Base-by-base conservation (phyloP, 148 eudicot species). In the Rhododendron williamsianum region DNA sequence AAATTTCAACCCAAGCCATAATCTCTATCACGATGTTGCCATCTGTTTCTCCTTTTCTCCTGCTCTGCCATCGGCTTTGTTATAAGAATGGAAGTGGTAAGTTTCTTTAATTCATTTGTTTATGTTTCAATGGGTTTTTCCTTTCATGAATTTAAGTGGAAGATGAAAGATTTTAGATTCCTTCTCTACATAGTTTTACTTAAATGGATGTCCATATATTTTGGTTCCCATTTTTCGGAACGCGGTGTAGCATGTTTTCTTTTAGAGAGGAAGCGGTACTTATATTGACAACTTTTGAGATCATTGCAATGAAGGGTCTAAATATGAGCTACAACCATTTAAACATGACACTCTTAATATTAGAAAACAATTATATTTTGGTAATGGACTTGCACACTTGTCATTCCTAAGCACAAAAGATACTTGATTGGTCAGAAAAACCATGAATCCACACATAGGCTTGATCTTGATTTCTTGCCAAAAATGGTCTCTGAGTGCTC, bases 101-200 rank as follows among this genome's bases (percentile, higher is more conserved):
- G 60, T 15, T 30, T 72, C 36, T 69, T 27, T 38, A 45, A 63
- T 82, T 69, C 77, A 25, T 82, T 69, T 82, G 54, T 82, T 41
- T 65, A 43, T 45, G 56, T 43, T 69, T 25, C 27, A 30, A 41
- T 82, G 21, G 25, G 21, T 23, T 38, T 82, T 63, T 41, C 73
- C 18, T 72, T 33, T 35, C 27, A 33, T 33, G 11, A 9, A 11
- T 54, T 84, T 35, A 56, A 12, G 9, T 83, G 33, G 43, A 69
- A 51, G 63, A 41, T 73, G 49, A 74, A 9, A 4, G 54, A 49
- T 36, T 74, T 74, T 74, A 51, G 27, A 13, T 25, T n/a, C 74
- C 67, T 18, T 73, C 46, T 48, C 78, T 73, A 4, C 46, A 1
- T 21, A 76, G 27, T 30, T 56, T 81, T 81, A 23, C 19, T 35